Conservation (phyloP, 2,329 filamentous ascomycete species). For the Fusarium irregulare region DNA sequence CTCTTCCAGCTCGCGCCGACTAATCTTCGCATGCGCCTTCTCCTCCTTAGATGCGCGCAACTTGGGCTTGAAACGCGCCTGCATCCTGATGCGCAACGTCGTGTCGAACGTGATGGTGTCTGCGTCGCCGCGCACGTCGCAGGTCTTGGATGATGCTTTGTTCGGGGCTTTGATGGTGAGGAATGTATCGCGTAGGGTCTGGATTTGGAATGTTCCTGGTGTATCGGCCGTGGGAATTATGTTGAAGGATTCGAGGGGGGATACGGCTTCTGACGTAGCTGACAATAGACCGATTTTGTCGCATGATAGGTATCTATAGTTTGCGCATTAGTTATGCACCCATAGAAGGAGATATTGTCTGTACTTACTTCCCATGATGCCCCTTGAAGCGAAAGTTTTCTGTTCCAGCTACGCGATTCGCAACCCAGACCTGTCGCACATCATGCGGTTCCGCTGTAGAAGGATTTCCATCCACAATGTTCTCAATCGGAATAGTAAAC, state of each 20-base stretch:
- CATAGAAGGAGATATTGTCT: rapidly evolving
- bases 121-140: slow-evolving; percentile 82
- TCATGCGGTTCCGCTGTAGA: slow-evolving; percentile 94
- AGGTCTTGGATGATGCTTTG: slow-evolving; percentile 60
- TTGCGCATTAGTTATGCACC: slow-evolving; percentile 11
- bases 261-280: slow-evolving; percentile 83
- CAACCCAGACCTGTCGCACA: slow-evolving; percentile 95
- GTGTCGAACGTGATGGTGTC: slow-evolving; percentile 75
- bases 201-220: slow-evolving; percentile 78
- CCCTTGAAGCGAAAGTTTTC: slow-evolving; percentile 89
- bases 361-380: slow-evolving; percentile 80
- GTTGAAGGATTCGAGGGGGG: slow-evolving; percentile 83
- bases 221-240: slow-evolving; percentile 73
- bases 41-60: slow-evolving; percentile 84
- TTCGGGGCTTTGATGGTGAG: slow-evolving; percentile 69
- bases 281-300: slow-evolving; percentile 84
- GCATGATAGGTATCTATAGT: slow-evolving; percentile 81
- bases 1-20: slow-evolving; percentile 83
- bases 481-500: slow-evolving; percentile 84
- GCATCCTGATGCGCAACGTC: slow-evolving; percentile 87
- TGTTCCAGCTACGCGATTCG: slow-evolving; percentile 83
- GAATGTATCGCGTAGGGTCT: slow-evolving; percentile 78
- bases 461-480: slow-evolving; percentile 85
- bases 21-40: slow-evolving; percentile 86
- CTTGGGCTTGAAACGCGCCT: slow-evolving; percentile 90